These are phyloP conservation scores for Clausena lansium DNA, from an alignment of 345 rosid genomes.

Conservation along the genomic window DNA sequence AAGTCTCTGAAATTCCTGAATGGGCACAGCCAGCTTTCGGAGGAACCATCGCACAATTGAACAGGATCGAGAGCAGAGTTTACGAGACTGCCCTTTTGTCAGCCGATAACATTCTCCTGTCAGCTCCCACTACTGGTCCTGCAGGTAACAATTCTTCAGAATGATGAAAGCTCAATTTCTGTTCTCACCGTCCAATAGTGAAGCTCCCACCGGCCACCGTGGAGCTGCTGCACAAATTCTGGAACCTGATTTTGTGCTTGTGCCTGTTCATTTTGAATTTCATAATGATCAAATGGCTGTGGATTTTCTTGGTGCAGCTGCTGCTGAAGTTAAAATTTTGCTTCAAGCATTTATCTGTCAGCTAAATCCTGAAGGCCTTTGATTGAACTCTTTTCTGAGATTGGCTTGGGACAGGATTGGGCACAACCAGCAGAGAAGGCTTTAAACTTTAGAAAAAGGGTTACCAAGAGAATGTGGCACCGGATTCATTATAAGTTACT, in stretches of 20 bases:
- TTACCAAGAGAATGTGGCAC: constrained; percentile 83
- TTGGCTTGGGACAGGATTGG: constrained; percentile 91
- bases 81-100: constrained; percentile 73
- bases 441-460: constrained; percentile 82
- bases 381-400: constrained; percentile 20
- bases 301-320: too few relatives aligned
- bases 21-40: constrained; percentile 93
- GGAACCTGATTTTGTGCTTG: too few relatives aligned
- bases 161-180: too few relatives aligned
- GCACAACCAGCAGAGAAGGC: constrained; percentile 90
- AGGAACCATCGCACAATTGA: constrained; percentile 73
- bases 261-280: too few relatives aligned
- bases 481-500: too few relatives aligned
- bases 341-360: too few relatives aligned
- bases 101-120: constrained; percentile 80
- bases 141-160: constrained; percentile 90
- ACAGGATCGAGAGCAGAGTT: constrained; percentile 89
- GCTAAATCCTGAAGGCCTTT: too few relatives aligned
- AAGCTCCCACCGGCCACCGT: too few relatives aligned
- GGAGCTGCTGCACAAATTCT: too few relatives aligned
- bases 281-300: too few relatives aligned
- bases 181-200: too few relatives aligned
- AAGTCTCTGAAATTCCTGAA: constrained; percentile 71
- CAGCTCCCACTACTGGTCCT: constrained; percentile 79
- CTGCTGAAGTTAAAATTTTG: too few relatives aligned